Evolutionary conservation across 805 yeast species (phyloP), one percentile per base, ranked within the genome.

Genomic region (Millerago galiae): DNA sequence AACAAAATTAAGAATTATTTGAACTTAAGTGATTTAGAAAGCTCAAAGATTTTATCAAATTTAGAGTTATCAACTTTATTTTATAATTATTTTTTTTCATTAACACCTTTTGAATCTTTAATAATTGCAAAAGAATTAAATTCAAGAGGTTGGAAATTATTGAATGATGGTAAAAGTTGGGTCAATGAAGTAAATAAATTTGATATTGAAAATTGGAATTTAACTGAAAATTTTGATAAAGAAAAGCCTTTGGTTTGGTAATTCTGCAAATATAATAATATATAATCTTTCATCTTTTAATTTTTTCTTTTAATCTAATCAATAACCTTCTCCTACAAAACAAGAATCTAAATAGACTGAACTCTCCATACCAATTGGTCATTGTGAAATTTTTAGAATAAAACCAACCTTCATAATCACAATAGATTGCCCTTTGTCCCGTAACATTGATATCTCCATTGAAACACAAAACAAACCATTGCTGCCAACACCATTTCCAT

Each of bases 391-490:
- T 50, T 61, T 74, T 65, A 44, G 83, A 70, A 54, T 85, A 86
- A 27, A 71, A 58, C 95, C 95, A 85, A n/a, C 95, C 95, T 54
- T 81, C 84, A 52, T 83, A 90, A 58, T 85, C 95, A 16, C 45
- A 42, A 35, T 34, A 42, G 9, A 42, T 17, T 2, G 45, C 42
- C n/a, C 40, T 30, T 17, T 35, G 13, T 12, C 13, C 27, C 18
- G 15, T 24, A 1, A 30, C 26, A n/a, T 38, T 42, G 14, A 42
- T 34, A 31, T 42, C 42, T 3, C 42, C 39, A 35, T 38, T 63
- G 59, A 34, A 44, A 41, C 91, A 86, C 81, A 81, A 69, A 3
- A 83, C 81, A 52, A 78, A 81, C 95, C 95, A 85, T 42, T 70
- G 66, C 12, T 68, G 68, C 88, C 89, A 82, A 9, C 56, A 56